Evolutionary conservation across 306 rosid species (phyloP).

Genomic region (Quercus suber): DNA sequence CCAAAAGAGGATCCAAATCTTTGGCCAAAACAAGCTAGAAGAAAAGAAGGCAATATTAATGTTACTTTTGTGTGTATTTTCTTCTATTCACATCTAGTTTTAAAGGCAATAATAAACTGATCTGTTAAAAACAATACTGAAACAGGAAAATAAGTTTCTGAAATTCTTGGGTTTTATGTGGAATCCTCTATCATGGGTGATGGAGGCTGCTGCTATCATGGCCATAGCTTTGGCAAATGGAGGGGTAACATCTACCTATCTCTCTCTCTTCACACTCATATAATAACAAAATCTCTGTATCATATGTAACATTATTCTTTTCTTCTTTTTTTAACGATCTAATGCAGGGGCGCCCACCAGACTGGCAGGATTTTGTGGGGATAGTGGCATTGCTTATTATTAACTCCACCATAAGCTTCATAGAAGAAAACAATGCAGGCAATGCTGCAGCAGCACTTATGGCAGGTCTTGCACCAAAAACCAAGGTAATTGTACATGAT

Average conservation of each 20-base stretch:
- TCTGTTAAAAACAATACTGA: neutral
- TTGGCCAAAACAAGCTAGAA: slow-evolving; percentile 86
- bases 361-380: slow-evolving; percentile 88
- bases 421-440: slow-evolving; percentile 94
- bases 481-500: slow-evolving; percentile 44
- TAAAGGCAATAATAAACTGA: slow-evolving; percentile 1
- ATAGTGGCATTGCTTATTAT: slow-evolving; percentile 53
- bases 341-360: slow-evolving; percentile 74
- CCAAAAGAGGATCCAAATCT: slow-evolving; percentile 54
- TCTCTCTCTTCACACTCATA: neutral
- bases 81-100: neutral
- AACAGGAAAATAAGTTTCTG: slow-evolving; percentile 70
- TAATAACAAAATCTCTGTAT: neutral
- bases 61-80: neutral
- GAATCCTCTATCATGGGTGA: slow-evolving; percentile 97
- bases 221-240: slow-evolving; percentile 92
- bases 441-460: slow-evolving; percentile 93
- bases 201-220: slow-evolving; percentile 92
- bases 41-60: slow-evolving; percentile 57
- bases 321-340: neutral
- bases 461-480: slow-evolving; percentile 97
- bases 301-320: neutral
- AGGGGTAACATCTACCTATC: slow-evolving; percentile 48
- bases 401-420: slow-evolving; percentile 86
- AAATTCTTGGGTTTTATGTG: slow-evolving; percentile 95